Evolutionary conservation across 2,329 filamentous ascomycete genomes (phyloP), one percentile per base, ranked within the genome.

Genomic region (Xylariaceae sp.): DNA sequence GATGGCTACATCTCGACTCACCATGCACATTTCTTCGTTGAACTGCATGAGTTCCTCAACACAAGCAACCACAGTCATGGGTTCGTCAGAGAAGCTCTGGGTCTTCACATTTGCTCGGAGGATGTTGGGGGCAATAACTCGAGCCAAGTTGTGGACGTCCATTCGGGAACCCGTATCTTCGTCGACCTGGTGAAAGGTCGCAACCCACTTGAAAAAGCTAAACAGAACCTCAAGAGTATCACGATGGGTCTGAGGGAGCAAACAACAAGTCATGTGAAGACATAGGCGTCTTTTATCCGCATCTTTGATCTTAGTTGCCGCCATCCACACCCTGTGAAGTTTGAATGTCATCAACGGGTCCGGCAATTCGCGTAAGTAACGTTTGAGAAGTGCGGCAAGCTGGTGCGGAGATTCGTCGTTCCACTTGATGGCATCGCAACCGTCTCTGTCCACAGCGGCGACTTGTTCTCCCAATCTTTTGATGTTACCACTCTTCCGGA

Each of bases 401-500:
- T 97, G 94, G 18, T 99, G 90, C 1, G 95, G 91, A 49, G 86
- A 91, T 66, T 96, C 90, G 56, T 88, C 85, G 62, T 85, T 88
- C 62, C 97, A 81, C 66, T 95, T 90, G 48, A 96, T 85, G 48
- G 86, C 82, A 57, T 95, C 90, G 52, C 87, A 89, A 39, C 90
- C 92, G 47, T 90, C 86, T 40, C 82, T 82, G 67, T 99, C 94
- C 56, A 99, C 90, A 60, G 85, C 77, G 48, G 95, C 89, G 36
- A 90, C 86, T 6, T 95, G 76, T 54, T 96, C 91, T 59, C 88
- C 89, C 40, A 96, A 77, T 59, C 91, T 89, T 68, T 94, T 92
- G 73, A 99, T 96, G 69, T 97, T 99, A 61, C 94, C 94, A 63
- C 97, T 99, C 78, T 99, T 99, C 60, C 94, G 85, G 81, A 99